A percentile compares a stretch with the other conserved stretches of the same genome.
These are phyloP conservation scores for Glycine soja DNA, from an alignment of 306 rosid genomes.

Conservation along the genomic window DNA sequence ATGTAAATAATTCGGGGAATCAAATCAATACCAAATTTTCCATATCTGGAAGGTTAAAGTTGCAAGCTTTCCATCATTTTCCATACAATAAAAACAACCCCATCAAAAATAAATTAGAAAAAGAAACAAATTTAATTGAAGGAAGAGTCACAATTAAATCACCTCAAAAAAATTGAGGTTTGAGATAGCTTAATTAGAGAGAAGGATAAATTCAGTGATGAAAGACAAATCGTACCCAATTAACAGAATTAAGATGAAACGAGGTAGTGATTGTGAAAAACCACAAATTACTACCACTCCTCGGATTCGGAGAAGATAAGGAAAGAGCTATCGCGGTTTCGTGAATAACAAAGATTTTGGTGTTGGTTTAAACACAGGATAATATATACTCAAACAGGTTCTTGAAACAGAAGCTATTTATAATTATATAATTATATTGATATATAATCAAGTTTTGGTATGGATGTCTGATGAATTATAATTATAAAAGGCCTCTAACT, in stretches of 20 bases:
- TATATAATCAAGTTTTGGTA: background rate
- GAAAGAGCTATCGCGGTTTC: background rate
- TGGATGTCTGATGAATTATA: background rate
- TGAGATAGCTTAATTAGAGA: background rate
- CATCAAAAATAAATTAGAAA: slow-evolving; percentile 3
- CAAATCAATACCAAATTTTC: slow-evolving; percentile 28
- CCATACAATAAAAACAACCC: slow-evolving; percentile 32
- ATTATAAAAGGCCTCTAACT: background rate
- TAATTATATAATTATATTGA: background rate
- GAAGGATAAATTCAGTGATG: background rate
- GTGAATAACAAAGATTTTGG: slow-evolving; percentile 32
- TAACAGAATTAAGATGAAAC: slow-evolving; percentile 12
- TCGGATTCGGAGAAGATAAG: slow-evolving; percentile 41
- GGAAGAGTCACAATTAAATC: background rate
- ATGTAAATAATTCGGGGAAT: background rate
- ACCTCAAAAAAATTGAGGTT: slow-evolving; percentile 10
- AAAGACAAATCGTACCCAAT: slow-evolving; percentile 4
- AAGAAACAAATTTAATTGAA: background rate
- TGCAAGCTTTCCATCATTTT: slow-evolving; percentile 40
- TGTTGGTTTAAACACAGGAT: background rate
- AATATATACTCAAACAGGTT: background rate
- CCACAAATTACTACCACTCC: background rate
- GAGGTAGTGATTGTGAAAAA: slow-evolving; percentile 21
- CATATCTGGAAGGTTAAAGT: slow-evolving; percentile 32
- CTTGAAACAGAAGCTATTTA: background rate